phyloP scores from a whole-genome alignment of 2,329 filamentous ascomycete species.

The Arthrobotrys pseudoclavata region DNA sequence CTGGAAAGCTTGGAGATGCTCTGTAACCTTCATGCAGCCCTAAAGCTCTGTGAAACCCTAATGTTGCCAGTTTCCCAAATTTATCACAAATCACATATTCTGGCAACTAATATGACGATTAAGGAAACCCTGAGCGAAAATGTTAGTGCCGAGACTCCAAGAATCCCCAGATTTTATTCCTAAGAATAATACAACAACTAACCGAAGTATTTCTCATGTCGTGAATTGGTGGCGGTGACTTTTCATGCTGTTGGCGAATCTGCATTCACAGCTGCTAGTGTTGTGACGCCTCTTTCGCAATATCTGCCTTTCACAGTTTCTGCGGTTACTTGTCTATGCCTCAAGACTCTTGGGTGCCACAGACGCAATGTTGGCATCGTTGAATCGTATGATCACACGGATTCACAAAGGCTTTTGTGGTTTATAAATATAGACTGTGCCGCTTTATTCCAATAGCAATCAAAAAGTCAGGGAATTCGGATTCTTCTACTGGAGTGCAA shows the following conservation, averaged over 20 bases:
- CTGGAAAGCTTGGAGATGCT: not conserved
- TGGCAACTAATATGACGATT: not conserved
- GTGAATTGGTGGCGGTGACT: not conserved
- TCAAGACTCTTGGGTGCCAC: not conserved
- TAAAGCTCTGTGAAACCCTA: not conserved
- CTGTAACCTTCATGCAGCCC: conserved; percentile 9
- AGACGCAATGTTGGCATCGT: conserved; percentile 9
- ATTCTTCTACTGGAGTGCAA: not conserved
- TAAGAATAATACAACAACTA: not conserved
- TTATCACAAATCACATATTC: not conserved
- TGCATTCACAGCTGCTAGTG: not conserved
- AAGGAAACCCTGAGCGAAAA: not conserved
- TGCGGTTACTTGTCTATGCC: not conserved
- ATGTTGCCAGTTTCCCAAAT: not conserved
- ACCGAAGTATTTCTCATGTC: not conserved
- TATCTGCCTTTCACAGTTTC: not conserved
- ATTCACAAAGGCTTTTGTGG: not conserved
- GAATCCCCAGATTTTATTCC: not conserved
- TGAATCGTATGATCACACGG: not conserved
- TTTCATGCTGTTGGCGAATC: conserved; percentile 3
- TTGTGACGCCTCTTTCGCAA: not conserved
- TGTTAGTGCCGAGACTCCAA: not conserved
- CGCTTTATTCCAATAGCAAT: not conserved
- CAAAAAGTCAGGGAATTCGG: not conserved
- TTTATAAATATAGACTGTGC: not conserved